Evolutionary conservation across 139 green algal genomes (phyloP), one percentile per base, ranked within the genome.

Genomic region (Desmodesmus armatus): DNA sequence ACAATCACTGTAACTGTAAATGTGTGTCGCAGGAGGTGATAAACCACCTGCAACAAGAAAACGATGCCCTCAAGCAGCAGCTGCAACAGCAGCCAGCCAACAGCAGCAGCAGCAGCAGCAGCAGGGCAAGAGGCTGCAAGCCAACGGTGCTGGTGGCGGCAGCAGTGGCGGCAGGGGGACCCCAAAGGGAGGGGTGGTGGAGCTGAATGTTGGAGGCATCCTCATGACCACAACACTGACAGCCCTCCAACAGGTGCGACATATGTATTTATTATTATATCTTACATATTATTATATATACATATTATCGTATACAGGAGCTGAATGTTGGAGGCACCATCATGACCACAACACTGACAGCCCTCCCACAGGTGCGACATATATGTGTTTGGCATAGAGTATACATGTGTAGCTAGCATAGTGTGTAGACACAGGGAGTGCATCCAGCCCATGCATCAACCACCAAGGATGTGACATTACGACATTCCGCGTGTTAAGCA

Each of bases 191-290:
- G 19, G 0, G 31, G 27, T 82, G 51, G 7, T 82, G 51, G 49
- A 69, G 33, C 74, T 82, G 29, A 82, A 69, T 39, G 74, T 82
- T 39, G 51, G 74, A 2, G 74, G 74, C 13, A 67, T 23, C 17
- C 37, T 27, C 7, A 82, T 82, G 74, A n/a, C 43, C 29, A 43
- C 41, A 43, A 41, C 43, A 43, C 72, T 65, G 27, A 65, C 72
- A 31, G 72, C 63, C 19, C n/a, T 79, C n/a, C 44, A 63, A 33
- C 72, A 79, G 72, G 72, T 79, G 53, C 23, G 40, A 31, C 19
- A 23, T 69, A 7, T 69, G 60, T 69, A n/a, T n/a, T n/a, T n/a
- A n/a, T n/a, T n/a, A n/a, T n/a, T n/a, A n/a, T n/a, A n/a, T n/a
- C n/a, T n/a, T n/a, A n/a, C n/a, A n/a, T n/a, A n/a, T n/a, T n/a